A percentile compares a stretch with the other conserved stretches of the same genome.
Conservation (phyloP, 805 yeast genomes). For the Yamadazyma tumulicola region DNA sequence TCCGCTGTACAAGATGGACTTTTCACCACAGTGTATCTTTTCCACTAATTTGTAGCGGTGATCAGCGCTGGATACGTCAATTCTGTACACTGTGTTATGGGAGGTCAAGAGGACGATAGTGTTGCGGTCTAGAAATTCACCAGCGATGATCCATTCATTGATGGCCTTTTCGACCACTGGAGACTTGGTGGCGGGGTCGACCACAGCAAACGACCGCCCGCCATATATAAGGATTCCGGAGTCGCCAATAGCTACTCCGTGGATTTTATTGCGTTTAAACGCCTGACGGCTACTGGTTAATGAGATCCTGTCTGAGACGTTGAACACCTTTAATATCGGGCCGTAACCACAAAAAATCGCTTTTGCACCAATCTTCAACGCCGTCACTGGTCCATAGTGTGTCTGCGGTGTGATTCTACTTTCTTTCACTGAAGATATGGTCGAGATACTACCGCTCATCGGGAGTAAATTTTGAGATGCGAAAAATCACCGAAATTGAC, state of each 20-base stretch:
- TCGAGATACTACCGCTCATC: background rate
- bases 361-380: conserved; percentile 45
- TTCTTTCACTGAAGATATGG: conserved; percentile 11
- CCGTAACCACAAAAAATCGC: conserved; percentile 66
- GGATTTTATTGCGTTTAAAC: conserved; percentile 75
- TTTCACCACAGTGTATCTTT: conserved; percentile 54
- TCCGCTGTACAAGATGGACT: conserved; percentile 87
- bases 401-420: conserved; percentile 14
- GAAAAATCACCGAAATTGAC: no score
- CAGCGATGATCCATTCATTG: conserved; percentile 78
- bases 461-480: conserved; percentile 3
- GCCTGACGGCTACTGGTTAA: conserved; percentile 41
- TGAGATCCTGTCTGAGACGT: conserved; percentile 32
- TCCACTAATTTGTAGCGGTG: conserved; percentile 19
- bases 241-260: conserved; percentile 53
- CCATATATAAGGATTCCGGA: conserved; percentile 54
- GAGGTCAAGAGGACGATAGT: conserved; percentile 61
- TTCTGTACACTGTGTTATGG: conserved; percentile 59
- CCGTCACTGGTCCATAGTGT: conserved; percentile 71
- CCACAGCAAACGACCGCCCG: conserved; percentile 60
- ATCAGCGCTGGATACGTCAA: conserved; percentile 24
- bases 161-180: conserved; percentile 43
- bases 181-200: conserved; percentile 17
- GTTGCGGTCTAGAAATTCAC: conserved; percentile 44
- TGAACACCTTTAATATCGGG: conserved; percentile 55